These are phyloP conservation scores for Aspergillus eucalypticola DNA, from an alignment of 2,329 filamentous ascomycete species.

Conservation along the genomic window DNA sequence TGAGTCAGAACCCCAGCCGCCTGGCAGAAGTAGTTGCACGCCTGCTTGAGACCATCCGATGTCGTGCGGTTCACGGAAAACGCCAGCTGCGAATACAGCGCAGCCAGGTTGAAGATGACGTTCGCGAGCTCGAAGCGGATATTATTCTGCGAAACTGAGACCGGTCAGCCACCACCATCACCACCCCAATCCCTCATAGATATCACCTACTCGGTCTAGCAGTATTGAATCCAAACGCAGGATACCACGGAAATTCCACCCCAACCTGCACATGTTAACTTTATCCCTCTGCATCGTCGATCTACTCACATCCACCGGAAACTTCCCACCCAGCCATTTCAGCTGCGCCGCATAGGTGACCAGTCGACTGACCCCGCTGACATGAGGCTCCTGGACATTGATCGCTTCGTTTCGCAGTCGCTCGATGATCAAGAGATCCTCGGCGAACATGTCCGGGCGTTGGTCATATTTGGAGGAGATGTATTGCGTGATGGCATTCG, in stretches of 20 bases:
- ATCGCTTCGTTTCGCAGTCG: slow-evolving; percentile 80
- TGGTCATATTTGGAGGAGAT: slow-evolving; percentile 99
- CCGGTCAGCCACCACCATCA: not conserved
- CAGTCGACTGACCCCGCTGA: slow-evolving; percentile 83
- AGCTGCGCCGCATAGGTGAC: slow-evolving; percentile 89
- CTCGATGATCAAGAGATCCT: slow-evolving; percentile 86
- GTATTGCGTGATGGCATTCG: slow-evolving; percentile 84
- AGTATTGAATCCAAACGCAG: slow-evolving; percentile 85
- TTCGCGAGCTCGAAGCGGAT: slow-evolving; percentile 84
- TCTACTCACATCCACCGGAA: slow-evolving; percentile 78
- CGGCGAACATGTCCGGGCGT: slow-evolving; percentile 92
- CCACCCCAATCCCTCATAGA: not conserved
- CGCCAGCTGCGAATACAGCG: slow-evolving; percentile 90
- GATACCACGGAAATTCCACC: slow-evolving; percentile 95
- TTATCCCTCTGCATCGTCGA: not conserved
- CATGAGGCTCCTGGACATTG: slow-evolving; percentile 82
- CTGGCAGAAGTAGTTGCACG: slow-evolving; percentile 86
- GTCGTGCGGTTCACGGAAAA: slow-evolving; percentile 74
- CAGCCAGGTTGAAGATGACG: slow-evolving; percentile 87
- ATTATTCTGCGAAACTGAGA: slow-evolving; percentile 62
- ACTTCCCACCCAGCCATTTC: slow-evolving; percentile 90
- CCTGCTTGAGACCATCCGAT: slow-evolving; percentile 79
- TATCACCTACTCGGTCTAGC: slow-evolving; percentile 60
- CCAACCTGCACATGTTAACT: slow-evolving; percentile 64
- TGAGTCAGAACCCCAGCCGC: slow-evolving; percentile 81